Conservation (phyloP, 306 rosid genomes). For the Castanospermum australe region DNA sequence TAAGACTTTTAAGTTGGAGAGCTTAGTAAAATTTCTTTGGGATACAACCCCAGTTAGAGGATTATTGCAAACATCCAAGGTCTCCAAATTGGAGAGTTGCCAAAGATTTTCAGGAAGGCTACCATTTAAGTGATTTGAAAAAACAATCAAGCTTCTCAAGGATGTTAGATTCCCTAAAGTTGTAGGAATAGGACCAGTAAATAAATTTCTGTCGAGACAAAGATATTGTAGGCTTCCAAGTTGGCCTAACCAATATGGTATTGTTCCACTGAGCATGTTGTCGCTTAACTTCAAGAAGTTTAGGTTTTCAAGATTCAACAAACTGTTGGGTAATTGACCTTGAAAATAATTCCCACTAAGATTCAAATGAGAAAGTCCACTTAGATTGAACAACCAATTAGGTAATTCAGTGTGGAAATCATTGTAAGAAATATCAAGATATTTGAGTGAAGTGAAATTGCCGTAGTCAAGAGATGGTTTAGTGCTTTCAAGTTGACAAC, state of each 20-base stretch:
- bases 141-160: not conserved
- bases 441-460: slow-evolving; percentile 25
- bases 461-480: slow-evolving; percentile 4
- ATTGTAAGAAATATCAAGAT: not conserved
- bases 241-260: not conserved
- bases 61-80: not conserved
- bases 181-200: slow-evolving; percentile 19
- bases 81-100: not conserved
- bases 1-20: not conserved
- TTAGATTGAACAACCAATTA: slow-evolving; percentile 6
- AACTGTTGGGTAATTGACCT: not conserved
- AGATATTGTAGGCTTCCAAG: not conserved
- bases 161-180: slow-evolving; percentile 7
- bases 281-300: not conserved
- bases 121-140: not conserved
- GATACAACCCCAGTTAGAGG: not conserved
- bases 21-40: not conserved
- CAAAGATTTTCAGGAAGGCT: slow-evolving; percentile 17
- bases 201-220: not conserved
- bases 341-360: not conserved
- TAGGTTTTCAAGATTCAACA: not conserved
- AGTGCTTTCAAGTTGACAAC: not conserved
- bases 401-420: not conserved
- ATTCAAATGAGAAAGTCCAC: not conserved
- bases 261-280: not conserved